phyloP scores from a whole-genome alignment of 1,139 yeast genomes.

The Pneumocystis wakefieldiae region DNA sequence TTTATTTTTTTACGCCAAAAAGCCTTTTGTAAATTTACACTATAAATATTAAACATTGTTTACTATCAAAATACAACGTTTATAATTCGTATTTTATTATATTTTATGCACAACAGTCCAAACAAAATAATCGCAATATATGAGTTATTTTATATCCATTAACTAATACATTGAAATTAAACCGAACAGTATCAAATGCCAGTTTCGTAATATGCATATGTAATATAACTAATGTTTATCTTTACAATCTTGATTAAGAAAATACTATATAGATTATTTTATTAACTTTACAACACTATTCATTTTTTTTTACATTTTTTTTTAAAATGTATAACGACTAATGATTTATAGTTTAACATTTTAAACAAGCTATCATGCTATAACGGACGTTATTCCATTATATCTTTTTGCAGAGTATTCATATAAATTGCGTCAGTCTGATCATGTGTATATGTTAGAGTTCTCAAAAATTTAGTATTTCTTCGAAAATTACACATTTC shows the following conservation, averaged over 20 bases:
- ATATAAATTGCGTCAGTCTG: background rate
- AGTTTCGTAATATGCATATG: background rate
- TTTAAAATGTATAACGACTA: background rate
- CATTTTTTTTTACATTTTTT: background rate
- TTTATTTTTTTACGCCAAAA: conserved; percentile 9
- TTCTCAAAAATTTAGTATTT: conserved; percentile 19
- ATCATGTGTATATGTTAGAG: conserved; percentile 17
- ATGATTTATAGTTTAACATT: background rate
- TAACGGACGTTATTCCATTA: background rate
- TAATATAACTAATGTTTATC: background rate
- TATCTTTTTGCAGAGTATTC: background rate
- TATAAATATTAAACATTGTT: background rate
- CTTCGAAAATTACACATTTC: conserved; percentile 57
- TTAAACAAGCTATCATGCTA: background rate
- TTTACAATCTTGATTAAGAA: background rate
- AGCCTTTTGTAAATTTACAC: background rate
- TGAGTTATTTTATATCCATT: background rate
- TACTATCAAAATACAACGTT: background rate
- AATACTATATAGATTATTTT: background rate
- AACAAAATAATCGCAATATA: conserved; percentile 5
- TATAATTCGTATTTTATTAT: background rate
- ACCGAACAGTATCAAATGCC: background rate
- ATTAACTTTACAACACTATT: background rate
- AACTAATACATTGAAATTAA: conserved; percentile 1
- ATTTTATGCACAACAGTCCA: conserved; percentile 9